A percentile compares a stretch with the other conserved stretches of the same genome.
Evolutionary conservation across 2,329 filamentous ascomycete species (phyloP).

Genomic region (Stemphylium beticola): DNA sequence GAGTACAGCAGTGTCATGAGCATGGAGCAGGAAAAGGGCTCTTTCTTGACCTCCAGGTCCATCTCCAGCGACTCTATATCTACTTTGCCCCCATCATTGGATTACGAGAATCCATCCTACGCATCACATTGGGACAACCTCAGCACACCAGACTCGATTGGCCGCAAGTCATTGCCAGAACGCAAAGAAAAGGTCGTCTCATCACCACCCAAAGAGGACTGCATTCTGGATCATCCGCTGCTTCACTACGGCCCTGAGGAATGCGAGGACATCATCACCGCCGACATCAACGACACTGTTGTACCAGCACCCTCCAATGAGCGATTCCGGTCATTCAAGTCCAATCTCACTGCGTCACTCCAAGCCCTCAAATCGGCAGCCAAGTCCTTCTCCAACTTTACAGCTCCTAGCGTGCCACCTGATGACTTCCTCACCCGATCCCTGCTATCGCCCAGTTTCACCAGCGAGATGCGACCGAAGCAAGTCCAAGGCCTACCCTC

Average conservation of each 20-base stretch:
- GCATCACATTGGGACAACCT: conserved; percentile 51
- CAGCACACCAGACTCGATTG: conserved; percentile 42
- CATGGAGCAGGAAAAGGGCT: conserved; percentile 53
- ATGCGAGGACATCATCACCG: conserved; percentile 41
- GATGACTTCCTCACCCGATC: conserved; percentile 67
- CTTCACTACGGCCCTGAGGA: conserved; percentile 50
- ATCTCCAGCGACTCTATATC: conserved; percentile 65
- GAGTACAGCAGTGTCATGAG: conserved; percentile 51
- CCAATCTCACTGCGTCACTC: conserved; percentile 67
- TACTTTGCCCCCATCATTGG: conserved; percentile 53
- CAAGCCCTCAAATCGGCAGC: conserved; percentile 67
- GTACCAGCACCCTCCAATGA: conserved; percentile 33
- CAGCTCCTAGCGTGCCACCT: conserved; percentile 58
- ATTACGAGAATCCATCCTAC: conserved; percentile 55
- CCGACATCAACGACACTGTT: conserved; percentile 35
- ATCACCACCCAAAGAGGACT: conserved; percentile 59
- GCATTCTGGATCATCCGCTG: conserved; percentile 63
- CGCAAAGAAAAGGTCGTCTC: conserved; percentile 57
- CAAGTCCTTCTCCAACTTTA: conserved; percentile 66
- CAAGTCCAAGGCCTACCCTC: conserved; percentile 61
- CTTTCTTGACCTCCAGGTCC: conserved; percentile 52
- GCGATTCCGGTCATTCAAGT: conserved; percentile 62
- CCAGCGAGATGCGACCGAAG: conserved; percentile 66
- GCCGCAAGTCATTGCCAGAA: conserved; percentile 36
- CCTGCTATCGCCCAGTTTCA: conserved; percentile 63